Percentiles rank a stretch among this genome's conserved stretches.
Conservation (phyloP, 1,284 basidiomycete genomes). For the Marasmius oreades region DNA sequence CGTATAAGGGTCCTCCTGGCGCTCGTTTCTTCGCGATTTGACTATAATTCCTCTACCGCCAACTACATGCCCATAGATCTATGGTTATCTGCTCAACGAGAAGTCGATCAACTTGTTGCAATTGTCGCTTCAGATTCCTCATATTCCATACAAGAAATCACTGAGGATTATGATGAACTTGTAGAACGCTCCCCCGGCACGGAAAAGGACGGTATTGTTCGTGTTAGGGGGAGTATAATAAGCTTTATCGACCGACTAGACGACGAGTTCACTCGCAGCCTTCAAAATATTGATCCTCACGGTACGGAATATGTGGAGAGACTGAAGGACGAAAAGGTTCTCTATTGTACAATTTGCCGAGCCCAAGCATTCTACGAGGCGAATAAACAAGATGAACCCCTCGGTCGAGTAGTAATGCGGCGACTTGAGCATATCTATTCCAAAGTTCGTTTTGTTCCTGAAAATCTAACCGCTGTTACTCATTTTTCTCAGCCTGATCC, state of each 20-base stretch:
- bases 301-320: constrained; percentile 98
- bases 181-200: constrained; percentile 80
- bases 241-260: constrained; percentile 95
- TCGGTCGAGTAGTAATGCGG: constrained; percentile 89
- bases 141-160: constrained; percentile 86
- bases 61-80: constrained; percentile 91
- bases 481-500: constrained; percentile 71
- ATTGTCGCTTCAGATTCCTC: constrained; percentile 69
- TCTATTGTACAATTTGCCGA: constrained; percentile 92
- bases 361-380: constrained; percentile 91
- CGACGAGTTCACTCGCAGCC: constrained; percentile 96
- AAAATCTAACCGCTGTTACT: background rate
- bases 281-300: constrained; percentile 99
- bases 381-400: constrained; percentile 72
- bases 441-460: constrained; percentile 57
- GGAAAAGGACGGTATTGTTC: constrained; percentile 66
- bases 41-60: constrained; percentile 89
- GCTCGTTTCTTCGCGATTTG: constrained; percentile 92
- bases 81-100: constrained; percentile 85
- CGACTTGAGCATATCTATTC: constrained; percentile 98
- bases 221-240: constrained; percentile 89
- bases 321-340: constrained; percentile 90
- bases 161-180: constrained; percentile 92
- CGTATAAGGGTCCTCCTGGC: constrained; percentile 93
- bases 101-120: constrained; percentile 85